Conservation (phyloP, 2,329 filamentous ascomycete species). For the Lomentospora prolificans region DNA sequence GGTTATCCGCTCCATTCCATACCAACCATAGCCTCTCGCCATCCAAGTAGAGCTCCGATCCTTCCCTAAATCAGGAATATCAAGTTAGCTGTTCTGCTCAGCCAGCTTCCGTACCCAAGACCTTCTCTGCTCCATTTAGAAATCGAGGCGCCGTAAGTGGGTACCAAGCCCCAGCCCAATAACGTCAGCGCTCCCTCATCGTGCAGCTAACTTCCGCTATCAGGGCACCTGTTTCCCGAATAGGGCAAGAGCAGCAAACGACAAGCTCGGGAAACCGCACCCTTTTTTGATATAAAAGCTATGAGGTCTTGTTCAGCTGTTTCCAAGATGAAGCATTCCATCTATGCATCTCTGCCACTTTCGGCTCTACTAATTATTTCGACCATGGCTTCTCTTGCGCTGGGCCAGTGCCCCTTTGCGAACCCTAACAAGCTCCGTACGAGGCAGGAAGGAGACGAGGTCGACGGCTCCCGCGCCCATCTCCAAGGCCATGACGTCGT, state of each 20-base stretch:
- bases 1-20: no score
- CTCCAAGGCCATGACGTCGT: conserved; percentile 33
- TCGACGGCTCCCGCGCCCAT: conserved; percentile 19
- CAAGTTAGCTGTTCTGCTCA: no score
- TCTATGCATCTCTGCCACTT: background rate
- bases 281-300: background rate
- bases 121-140: background rate
- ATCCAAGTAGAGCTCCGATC: no score
- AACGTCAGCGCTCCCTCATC: background rate
- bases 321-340: background rate
- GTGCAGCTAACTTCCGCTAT: background rate
- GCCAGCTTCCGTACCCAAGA: background rate
- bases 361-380: background rate
- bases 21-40: no score
- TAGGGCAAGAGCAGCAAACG: no score
- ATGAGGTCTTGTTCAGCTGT: no score
- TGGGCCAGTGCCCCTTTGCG: conserved; percentile 25
- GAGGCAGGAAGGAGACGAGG: conserved; percentile 14
- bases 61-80: no score
- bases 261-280: no score
- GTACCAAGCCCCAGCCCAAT: background rate
- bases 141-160: background rate
- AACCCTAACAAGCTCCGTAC: conserved; percentile 17
- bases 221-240: background rate
- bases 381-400: conserved; percentile 16